A percentile compares a stretch with the other conserved stretches of the same genome.
Conservation (phyloP, 176 grass and related monocot genomes). For the Secale cereale region DNA sequence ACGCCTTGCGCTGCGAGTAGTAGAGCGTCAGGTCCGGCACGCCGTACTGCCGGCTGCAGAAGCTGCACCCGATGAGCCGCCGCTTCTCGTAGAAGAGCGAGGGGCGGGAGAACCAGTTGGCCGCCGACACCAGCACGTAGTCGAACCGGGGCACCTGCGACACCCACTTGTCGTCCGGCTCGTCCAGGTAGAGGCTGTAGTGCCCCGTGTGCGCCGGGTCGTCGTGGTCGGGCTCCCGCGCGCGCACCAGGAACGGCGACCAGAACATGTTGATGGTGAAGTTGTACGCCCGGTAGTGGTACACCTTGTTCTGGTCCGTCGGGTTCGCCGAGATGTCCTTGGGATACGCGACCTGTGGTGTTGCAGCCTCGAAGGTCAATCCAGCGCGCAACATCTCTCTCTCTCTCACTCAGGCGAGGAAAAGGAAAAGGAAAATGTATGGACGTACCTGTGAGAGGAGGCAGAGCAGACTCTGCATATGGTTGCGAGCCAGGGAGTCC, state of each 20-base stretch:
- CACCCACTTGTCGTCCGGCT: slow-evolving; percentile 62
- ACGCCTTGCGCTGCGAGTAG: slow-evolving; percentile 64
- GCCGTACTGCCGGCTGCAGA: slow-evolving; percentile 56
- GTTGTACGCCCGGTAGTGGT: slow-evolving; percentile 55
- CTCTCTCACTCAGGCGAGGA: too few relatives aligned
- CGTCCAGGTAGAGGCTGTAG: slow-evolving; percentile 76
- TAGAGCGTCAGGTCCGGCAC: slow-evolving; percentile 67
- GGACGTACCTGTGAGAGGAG: slow-evolving; percentile 43
- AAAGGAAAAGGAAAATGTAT: too few relatives aligned
- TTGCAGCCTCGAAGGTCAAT: neutral
- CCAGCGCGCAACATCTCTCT: too few relatives aligned
- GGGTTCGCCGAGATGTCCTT: slow-evolving; percentile 51
- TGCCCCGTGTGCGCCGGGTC: slow-evolving; percentile 50
- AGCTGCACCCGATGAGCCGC: slow-evolving; percentile 55
- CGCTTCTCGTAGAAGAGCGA: slow-evolving; percentile 66
- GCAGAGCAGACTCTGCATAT: slow-evolving; percentile 62
- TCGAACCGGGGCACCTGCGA: slow-evolving; percentile 55
- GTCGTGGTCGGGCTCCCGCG: slow-evolving; percentile 35
- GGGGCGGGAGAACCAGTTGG: slow-evolving; percentile 72
- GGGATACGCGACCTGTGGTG: slow-evolving; percentile 34
- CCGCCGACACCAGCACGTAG: slow-evolving; percentile 69
- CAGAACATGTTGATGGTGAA: slow-evolving; percentile 80
- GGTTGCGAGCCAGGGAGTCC: slow-evolving; percentile 51
- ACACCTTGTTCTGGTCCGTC: slow-evolving; percentile 47
- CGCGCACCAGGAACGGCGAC: slow-evolving; percentile 76